Evolutionary conservation across 1,284 basidiomycete genomes (phyloP), one percentile per base, ranked within the genome.

Genomic region (Serendipita sp.): DNA sequence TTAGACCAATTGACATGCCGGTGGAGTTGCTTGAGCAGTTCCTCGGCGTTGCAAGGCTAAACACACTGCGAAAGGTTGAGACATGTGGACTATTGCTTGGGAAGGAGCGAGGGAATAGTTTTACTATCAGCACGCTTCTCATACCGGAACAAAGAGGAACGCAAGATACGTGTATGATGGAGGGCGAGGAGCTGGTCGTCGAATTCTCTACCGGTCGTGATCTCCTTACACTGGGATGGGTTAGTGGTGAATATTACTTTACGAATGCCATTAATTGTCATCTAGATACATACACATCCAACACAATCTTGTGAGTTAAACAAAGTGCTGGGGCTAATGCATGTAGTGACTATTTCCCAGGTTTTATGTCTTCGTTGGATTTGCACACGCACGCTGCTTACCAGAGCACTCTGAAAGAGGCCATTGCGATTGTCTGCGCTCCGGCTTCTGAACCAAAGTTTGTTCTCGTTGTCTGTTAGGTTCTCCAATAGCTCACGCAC

Each of bases 381-480:
- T 73, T 94, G 44, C 92, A 94, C 69, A 93, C 91, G 1, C 91
- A 94, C 70, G 85, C 87, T 1, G 83, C 81, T 3, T 94, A 92
- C 74, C 91, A 94, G 67, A 73, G 82, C 29, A 91, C 91, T 84
- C 78, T 94, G 2, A 88, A 88, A 0, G 92, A 94, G 71, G 91
- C 90, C 0, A 88, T 94, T 68, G 92, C 92, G 0, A 88, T 94
- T 55, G 92, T 94, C 12, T 93, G 91, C 69, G 88, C 91, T 1
- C 92, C 91, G 0, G 81, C 81, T 62, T 83, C 82, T 1, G 82
- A 79, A 26, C 91, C 91, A 0, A 85, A 82, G 88, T 89, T 71
- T 43, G 82, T 65, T 12, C 13, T 38, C 53, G 47, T 47, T 55
- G 63, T 61, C 61, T 29, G 4, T 49, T 53, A 63, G 38, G 41